These are phyloP conservation scores for Cyclotella choctawhatcheeana DNA, from an alignment of 108 stramenopile genomes.

Conservation along the genomic window DNA sequence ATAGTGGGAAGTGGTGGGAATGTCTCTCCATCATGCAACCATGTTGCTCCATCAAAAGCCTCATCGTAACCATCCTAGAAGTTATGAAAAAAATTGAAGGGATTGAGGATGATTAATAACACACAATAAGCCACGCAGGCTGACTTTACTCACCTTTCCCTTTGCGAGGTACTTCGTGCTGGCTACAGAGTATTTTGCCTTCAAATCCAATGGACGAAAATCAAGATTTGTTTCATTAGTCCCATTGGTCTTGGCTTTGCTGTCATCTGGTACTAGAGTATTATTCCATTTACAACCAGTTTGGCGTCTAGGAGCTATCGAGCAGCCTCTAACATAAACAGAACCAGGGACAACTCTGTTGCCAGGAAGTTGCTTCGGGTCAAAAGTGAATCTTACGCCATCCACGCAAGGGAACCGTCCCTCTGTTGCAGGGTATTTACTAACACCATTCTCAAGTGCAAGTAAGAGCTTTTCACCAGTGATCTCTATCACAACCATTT, in stretches of 20 bases:
- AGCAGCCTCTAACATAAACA: constrained; percentile 25
- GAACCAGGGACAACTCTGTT: constrained; percentile 30
- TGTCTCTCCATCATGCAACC: constrained; percentile 53
- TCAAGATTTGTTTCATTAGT: neutral
- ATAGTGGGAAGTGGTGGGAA: constrained; percentile 53
- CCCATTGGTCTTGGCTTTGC: neutral
- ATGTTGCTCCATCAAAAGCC: constrained; percentile 33
- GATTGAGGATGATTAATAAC: too few relatives aligned
- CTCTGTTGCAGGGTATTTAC: constrained; percentile 54
- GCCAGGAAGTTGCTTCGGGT: constrained; percentile 32
- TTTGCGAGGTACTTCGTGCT: constrained; percentile 45
- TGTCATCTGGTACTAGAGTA: neutral
- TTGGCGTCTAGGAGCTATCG: neutral
- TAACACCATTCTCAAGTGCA: constrained; percentile 67
- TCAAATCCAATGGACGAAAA: constrained; percentile 33
- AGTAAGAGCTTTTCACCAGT: constrained; percentile 43
- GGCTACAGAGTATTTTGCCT: constrained; percentile 34
- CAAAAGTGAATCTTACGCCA: constrained; percentile 56
- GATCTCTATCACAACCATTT: constrained; percentile 40
- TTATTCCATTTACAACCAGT: neutral
- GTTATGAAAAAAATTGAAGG: neutral
- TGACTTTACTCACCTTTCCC: constrained; percentile 39
- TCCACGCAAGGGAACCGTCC: constrained; percentile 39
- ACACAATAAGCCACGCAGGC: too few relatives aligned
- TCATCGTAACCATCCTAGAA: constrained; percentile 50